Percentiles rank a stretch among this genome's conserved stretches.
Conservation (phyloP, 2,329 filamentous ascomycete genomes). For the Calonectria hongkongensis region DNA sequence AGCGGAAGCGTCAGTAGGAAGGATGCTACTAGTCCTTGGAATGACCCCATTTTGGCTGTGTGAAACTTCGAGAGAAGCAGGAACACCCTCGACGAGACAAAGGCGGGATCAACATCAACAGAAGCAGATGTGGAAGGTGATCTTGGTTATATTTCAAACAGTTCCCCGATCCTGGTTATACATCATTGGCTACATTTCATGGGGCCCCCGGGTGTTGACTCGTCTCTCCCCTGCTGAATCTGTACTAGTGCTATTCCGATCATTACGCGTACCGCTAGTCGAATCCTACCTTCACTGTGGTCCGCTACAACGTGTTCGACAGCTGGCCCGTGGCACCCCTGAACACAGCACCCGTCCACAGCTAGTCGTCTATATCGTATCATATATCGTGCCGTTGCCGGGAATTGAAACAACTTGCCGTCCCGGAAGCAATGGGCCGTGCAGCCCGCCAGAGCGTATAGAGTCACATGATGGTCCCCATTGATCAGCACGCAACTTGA, state of each 20-base stretch:
- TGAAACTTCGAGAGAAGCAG: neutral
- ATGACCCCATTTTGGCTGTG: constrained; percentile 12
- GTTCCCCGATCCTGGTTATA: no score
- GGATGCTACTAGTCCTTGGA: constrained; percentile 2
- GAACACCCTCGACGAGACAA: neutral
- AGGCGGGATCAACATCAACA: neutral
- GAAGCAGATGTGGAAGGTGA: neutral
- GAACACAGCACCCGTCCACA: neutral
- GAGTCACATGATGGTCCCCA: neutral
- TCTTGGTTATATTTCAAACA: constrained; percentile 17
- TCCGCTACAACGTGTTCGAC: neutral
- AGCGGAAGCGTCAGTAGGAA: neutral
- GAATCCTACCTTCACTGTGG: constrained; percentile 13
- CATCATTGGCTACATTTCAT: neutral
- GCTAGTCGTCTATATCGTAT: constrained; percentile 1
- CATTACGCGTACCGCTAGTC: constrained; percentile 19
- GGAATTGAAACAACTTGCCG: neutral
- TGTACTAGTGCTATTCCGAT: neutral
- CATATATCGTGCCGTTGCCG: neutral
- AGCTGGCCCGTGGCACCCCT: neutral
- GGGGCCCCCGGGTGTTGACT: neutral
- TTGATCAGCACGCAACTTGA: neutral
- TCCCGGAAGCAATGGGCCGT: neutral
- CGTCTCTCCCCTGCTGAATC: neutral
- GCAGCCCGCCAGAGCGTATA: neutral